A percentile compares a stretch with the other conserved stretches of the same genome.
Evolutionary conservation across 2,329 filamentous ascomycete genomes (phyloP).

Genomic region (Diaporthe sp.): DNA sequence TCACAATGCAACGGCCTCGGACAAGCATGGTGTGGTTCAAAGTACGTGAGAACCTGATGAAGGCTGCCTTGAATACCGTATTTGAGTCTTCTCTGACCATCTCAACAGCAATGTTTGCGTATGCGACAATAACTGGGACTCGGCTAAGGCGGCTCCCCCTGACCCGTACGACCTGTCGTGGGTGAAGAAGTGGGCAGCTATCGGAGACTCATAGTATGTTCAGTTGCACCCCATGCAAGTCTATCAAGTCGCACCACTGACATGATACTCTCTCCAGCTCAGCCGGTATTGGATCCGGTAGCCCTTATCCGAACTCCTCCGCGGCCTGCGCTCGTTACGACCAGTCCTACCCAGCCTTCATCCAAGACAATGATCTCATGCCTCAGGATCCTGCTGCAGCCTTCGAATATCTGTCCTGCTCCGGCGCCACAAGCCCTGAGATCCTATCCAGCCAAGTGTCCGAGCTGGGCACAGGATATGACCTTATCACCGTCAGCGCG

Average conservation of each 20-base stretch:
- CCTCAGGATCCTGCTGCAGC: constrained; percentile 6
- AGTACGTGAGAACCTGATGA: background rate
- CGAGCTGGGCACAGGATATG: constrained; percentile 7
- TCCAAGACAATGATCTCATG: background rate
- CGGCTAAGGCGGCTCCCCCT: background rate
- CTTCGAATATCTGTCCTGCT: constrained; percentile 3
- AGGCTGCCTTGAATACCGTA: background rate
- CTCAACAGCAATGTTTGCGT: constrained; percentile 8
- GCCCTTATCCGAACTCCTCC: background rate
- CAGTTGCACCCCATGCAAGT: background rate
- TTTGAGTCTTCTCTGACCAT: background rate
- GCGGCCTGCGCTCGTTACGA: constrained; percentile 12
- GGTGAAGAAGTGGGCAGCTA: constrained; percentile 19
- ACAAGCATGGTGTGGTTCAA: constrained; percentile 8
- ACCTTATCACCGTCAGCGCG: constrained; percentile 18
- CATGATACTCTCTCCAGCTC: background rate
- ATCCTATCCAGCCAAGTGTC: constrained; percentile 5
- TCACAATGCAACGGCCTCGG: constrained; percentile 6
- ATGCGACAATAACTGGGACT: constrained; percentile 9
- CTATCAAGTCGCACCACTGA: background rate
- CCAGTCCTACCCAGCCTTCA: constrained; percentile 15
- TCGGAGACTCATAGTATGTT: constrained; percentile 27
- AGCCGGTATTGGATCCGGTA: constrained; percentile 15
- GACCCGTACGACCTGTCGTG: constrained; percentile 7
- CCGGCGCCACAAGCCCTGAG: constrained; percentile 11